Percentiles rank a stretch among this genome's conserved stretches.
Conservation (phyloP, 371 early-diverging fungal species). For the Sporodiniella umbellata region DNA sequence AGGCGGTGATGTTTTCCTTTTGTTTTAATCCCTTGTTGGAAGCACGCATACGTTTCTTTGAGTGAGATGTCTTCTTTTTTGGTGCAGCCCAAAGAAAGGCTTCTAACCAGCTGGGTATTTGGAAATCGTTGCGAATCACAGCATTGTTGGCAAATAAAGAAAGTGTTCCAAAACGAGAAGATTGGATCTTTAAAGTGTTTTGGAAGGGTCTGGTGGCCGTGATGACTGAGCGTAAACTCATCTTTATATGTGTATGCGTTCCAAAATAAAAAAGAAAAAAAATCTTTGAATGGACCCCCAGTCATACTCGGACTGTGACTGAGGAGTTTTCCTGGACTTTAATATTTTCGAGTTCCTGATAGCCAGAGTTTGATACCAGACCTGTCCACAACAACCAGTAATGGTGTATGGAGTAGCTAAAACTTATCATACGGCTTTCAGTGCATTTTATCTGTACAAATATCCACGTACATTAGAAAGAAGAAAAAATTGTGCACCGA, state of each 20-base stretch:
- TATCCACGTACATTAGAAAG: too few species aligned
- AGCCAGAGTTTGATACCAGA: too few species aligned
- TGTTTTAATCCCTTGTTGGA: conserved; percentile 77
- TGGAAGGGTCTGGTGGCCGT: neutral
- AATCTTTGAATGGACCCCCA: neutral
- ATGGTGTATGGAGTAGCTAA: too few species aligned
- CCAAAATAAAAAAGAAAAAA: conserved; percentile 1
- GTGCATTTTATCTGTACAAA: too few species aligned
- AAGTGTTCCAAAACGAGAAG: conserved; percentile 16
- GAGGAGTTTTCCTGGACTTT: neutral
- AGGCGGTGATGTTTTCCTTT: conserved; percentile 66
- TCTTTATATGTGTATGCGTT: neutral
- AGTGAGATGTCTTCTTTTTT: conserved; percentile 84
- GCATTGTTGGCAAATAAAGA: conserved; percentile 5
- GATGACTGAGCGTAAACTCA: conserved; percentile 8
- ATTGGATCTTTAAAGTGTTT: conserved; percentile 3
- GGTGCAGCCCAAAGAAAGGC: conserved; percentile 78
- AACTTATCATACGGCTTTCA: too few species aligned
- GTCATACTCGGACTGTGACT: neutral
- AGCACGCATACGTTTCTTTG: conserved; percentile 83
- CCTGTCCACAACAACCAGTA: too few species aligned
- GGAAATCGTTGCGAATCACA: conserved; percentile 18
- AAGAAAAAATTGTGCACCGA: too few species aligned
- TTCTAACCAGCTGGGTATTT: conserved; percentile 46
- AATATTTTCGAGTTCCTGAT: neutral